Percentiles rank a stretch among this genome's conserved stretches.
These are phyloP conservation scores for Houttuynia cordata DNA, from an alignment of 164 flowering plant species.

Conservation along the genomic window DNA sequence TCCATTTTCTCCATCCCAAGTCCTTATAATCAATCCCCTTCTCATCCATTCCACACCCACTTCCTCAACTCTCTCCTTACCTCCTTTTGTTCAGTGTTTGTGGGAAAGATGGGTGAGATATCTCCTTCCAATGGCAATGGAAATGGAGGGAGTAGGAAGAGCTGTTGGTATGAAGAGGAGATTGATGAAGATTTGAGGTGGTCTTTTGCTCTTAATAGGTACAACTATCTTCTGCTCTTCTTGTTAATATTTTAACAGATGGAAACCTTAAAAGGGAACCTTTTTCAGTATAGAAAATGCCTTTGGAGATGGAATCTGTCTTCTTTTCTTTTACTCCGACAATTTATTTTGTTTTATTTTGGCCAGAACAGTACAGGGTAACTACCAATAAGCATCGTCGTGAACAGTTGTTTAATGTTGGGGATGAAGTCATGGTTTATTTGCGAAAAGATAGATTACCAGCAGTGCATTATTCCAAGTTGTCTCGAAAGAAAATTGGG, in stretches of 20 bases:
- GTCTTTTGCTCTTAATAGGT: constrained; percentile 58
- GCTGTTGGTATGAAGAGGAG: constrained; percentile 96
- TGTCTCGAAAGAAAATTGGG: too few relatives aligned
- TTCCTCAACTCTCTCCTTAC: neutral
- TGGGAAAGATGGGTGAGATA: constrained; percentile 50
- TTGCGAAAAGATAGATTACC: too few relatives aligned
- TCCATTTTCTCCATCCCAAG: constrained; percentile 20
- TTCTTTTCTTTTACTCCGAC: too few relatives aligned
- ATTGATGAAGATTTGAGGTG: constrained; percentile 74
- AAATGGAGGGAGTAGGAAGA: constrained; percentile 46
- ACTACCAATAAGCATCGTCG: too few relatives aligned
- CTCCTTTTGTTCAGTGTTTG: neutral
- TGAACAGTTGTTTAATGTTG: too few relatives aligned
- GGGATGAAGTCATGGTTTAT: too few relatives aligned
- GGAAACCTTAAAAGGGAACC: too few relatives aligned
- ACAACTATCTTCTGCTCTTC: neutral
- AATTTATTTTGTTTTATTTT: too few relatives aligned
- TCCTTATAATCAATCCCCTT: constrained; percentile 7
- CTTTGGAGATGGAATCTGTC: too few relatives aligned
- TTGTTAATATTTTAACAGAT: too few relatives aligned
- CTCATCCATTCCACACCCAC: neutral
- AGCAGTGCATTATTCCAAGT: too few relatives aligned
- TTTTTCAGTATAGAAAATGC: neutral
- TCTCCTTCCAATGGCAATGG: constrained; percentile 37
- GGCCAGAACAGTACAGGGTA: too few relatives aligned